phyloP scores from a whole-genome alignment of 2,329 filamentous ascomycete genomes.

The Apiospora phragmitis region DNA sequence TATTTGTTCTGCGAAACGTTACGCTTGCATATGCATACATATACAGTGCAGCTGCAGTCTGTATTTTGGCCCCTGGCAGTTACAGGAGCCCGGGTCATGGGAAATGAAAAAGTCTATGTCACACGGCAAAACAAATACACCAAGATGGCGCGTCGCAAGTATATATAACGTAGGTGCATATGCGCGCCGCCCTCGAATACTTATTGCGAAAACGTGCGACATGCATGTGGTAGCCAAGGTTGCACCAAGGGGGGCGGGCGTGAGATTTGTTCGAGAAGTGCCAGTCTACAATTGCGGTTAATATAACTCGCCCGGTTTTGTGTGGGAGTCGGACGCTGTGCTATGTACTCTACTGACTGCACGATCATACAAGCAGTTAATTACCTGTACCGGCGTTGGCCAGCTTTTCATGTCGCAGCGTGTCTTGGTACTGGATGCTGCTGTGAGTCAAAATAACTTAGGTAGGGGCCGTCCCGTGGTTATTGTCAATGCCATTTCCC shows the following conservation, averaged over 20 bases:
- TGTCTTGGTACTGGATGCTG: not conserved
- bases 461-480: not conserved
- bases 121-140: not conserved
- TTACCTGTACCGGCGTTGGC: not conserved
- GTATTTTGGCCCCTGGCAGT: not conserved
- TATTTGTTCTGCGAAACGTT: constrained; percentile 3
- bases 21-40: not conserved
- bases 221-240: not conserved
- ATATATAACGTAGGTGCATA: not conserved
- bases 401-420: not conserved
- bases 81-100: not conserved
- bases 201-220: not conserved
- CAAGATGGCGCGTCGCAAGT: not conserved
- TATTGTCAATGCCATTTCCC: not conserved
- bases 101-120: not conserved
- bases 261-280: not conserved
- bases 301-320: not conserved
- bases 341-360: not conserved
- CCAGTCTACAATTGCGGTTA: not conserved
- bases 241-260: not conserved
- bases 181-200: not conserved
- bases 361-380: not conserved
- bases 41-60: not conserved
- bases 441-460: not conserved
- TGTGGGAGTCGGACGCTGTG: not conserved